phyloP scores from a whole-genome alignment of 2,329 filamentous ascomycete genomes.

The Helotiales sp. region DNA sequence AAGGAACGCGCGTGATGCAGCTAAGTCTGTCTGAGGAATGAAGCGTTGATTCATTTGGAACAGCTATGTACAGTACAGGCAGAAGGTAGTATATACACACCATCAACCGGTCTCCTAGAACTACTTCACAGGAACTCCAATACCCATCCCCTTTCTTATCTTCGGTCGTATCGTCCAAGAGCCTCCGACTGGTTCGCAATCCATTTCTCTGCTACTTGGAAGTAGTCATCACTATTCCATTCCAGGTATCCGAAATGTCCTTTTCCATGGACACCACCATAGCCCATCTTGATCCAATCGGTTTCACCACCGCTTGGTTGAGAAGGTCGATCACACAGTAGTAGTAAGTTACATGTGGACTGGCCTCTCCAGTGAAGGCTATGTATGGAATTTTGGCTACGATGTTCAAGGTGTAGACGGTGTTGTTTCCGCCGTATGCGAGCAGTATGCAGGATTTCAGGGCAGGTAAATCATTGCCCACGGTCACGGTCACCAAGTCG shows the following conservation, averaged over 20 bases:
- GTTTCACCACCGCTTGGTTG: constrained; percentile 34
- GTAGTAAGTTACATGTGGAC: constrained; percentile 42
- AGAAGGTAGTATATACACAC: not conserved
- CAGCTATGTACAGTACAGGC: too few relatives aligned
- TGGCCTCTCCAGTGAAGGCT: constrained; percentile 42
- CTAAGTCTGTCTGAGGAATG: too few relatives aligned
- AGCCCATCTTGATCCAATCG: constrained; percentile 33
- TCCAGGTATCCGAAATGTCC: constrained; percentile 36
- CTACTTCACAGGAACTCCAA: not conserved
- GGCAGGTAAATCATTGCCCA: constrained; percentile 34
- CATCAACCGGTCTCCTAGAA: not conserved
- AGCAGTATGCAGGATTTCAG: constrained; percentile 37
- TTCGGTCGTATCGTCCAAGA: constrained; percentile 6
- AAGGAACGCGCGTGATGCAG: too few relatives aligned
- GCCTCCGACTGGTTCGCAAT: constrained; percentile 25
- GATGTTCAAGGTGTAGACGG: constrained; percentile 32
- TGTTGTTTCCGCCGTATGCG: constrained; percentile 27
- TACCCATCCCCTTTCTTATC: not conserved
- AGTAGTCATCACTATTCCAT: constrained; percentile 31
- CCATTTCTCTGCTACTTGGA: constrained; percentile 31
- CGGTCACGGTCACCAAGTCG: constrained; percentile 27
- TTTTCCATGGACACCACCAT: constrained; percentile 30
- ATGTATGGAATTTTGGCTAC: constrained; percentile 42
- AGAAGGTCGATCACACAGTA: constrained; percentile 41
- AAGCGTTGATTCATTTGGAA: too few relatives aligned